phyloP scores from a whole-genome alignment of 1,284 basidiomycete species.

The Puccinia hordei region DNA sequence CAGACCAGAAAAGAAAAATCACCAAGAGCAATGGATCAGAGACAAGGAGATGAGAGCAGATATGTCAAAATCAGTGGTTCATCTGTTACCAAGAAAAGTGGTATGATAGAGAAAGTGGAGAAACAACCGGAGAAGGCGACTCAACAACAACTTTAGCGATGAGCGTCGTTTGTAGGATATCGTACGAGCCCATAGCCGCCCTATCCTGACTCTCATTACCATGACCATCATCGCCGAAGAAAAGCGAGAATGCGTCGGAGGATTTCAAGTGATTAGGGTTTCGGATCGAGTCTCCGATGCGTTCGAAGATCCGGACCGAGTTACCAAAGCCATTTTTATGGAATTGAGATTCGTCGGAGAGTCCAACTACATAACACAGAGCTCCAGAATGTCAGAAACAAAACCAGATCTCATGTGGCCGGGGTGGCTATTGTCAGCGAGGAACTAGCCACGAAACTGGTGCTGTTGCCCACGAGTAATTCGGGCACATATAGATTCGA shows the following conservation, averaged over 20 bases:
- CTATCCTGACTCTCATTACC: not conserved
- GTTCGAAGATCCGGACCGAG: conserved; percentile 13
- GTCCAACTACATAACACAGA: not conserved
- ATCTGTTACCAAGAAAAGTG: not conserved
- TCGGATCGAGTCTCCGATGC: not conserved
- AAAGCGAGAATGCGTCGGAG: not conserved
- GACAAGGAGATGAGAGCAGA: not conserved
- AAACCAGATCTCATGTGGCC: not conserved
- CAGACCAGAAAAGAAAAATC: too few relatives aligned
- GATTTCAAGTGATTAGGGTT: conserved; percentile 8
- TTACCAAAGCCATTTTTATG: not conserved
- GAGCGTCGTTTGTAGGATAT: not conserved
- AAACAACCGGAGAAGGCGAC: not conserved
- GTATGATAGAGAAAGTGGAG: too few relatives aligned
- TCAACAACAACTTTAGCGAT: conserved; percentile 17
- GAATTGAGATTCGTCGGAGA: not conserved
- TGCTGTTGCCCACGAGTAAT: conserved; percentile 1
- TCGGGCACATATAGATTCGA: conserved; percentile 30
- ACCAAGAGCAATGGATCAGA: too few relatives aligned
- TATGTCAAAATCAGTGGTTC: not conserved
- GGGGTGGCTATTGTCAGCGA: not conserved
- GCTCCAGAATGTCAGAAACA: not conserved
- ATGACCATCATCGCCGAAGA: conserved; percentile 5
- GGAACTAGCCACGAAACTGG: not conserved
- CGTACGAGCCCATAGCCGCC: not conserved